Base-by-base conservation (phyloP, 2,329 filamentous ascomycete species). In the Niveomyces coronatus region DNA sequence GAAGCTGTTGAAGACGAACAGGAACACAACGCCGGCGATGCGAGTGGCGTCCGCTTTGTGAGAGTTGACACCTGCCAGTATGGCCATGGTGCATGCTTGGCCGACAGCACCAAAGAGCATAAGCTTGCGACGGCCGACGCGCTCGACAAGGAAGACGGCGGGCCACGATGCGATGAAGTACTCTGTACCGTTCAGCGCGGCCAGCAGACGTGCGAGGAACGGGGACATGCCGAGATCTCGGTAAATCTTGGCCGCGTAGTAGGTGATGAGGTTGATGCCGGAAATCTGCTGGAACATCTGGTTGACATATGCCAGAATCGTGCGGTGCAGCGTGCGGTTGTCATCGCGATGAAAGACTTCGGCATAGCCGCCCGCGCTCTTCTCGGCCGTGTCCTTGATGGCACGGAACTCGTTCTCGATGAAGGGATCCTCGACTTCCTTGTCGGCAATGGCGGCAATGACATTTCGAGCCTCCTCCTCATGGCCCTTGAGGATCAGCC, bases 51-150 rank as follows among this genome's bases (percentile, higher is more conserved):
- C 65, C 47, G 64, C 57, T 34, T 70, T 65, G 41, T 67, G 62
- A 0, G 67, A 69, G 45, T 74, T 76, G 40, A 81, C 62, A 23
- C 67, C 64, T 0, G 68, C 64, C 26, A 76, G 62, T 26, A 85
- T 67, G 3, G 76, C 70, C 81, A 85, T 85, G 36, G 73, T 66
- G 1, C 58, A 62, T 1, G 71, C 75, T 53, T 82, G 76, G 42
- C 76, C 76, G 2, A 68, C 52, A 26, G 74, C 75, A 37, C 81
- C 81, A 45, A 84, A 74, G 14, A 86, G 59, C 79, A 87, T 85
- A 43, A 86, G 69, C 50, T 74, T 72, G 14, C 82, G 70, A 19
- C 82, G 76, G 9, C 79, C 79, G 4, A 79, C 72, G 2, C 72
- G 69, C 55, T 82, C 78, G 26, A 82, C 75, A 18, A 80, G 64